These are phyloP conservation scores for Wakefieldia striispora DNA, from an alignment of 768 basidiomycete species.

Conservation along the genomic window DNA sequence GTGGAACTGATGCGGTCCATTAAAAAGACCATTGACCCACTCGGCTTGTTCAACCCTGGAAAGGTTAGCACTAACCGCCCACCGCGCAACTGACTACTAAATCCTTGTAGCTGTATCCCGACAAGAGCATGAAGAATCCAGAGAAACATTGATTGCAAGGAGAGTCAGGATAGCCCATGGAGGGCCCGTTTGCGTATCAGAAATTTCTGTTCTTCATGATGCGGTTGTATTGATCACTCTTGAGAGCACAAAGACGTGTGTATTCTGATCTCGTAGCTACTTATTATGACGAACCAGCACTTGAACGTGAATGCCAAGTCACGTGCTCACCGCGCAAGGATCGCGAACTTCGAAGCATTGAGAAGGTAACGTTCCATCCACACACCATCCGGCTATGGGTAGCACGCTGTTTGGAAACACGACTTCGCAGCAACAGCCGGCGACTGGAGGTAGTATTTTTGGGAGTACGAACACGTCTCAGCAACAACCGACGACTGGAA, in stretches of 20 bases:
- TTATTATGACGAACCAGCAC: too few relatives aligned
- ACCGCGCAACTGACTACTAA: background rate
- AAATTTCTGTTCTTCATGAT: background rate
- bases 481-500: slow-evolving; percentile 19
- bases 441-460: slow-evolving; percentile 25
- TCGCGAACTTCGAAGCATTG: too few relatives aligned
- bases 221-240: too few relatives aligned
- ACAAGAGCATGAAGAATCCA: slow-evolving; percentile 20
- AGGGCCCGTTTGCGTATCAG: too few relatives aligned
- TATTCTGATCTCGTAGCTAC: too few relatives aligned
- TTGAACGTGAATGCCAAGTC: slow-evolving; percentile 1
- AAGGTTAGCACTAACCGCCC: slow-evolving; percentile 47
- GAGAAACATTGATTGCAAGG: background rate
- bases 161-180: background rate
- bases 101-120: slow-evolving; percentile 19
- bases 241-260: too few relatives aligned
- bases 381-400: slow-evolving; percentile 9
- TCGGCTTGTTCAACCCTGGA: slow-evolving; percentile 79
- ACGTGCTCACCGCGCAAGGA: slow-evolving; percentile 7
- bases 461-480: slow-evolving; percentile 25
- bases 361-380: too few relatives aligned
- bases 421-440: slow-evolving; percentile 20
- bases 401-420: slow-evolving; percentile 25
- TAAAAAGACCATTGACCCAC: slow-evolving; percentile 72
- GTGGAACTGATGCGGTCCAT: slow-evolving; percentile 82